A percentile compares a stretch with the other conserved stretches of the same genome.
Conservation (phyloP, 164 flowering plant species). For the Magnolia officinalis region DNA sequence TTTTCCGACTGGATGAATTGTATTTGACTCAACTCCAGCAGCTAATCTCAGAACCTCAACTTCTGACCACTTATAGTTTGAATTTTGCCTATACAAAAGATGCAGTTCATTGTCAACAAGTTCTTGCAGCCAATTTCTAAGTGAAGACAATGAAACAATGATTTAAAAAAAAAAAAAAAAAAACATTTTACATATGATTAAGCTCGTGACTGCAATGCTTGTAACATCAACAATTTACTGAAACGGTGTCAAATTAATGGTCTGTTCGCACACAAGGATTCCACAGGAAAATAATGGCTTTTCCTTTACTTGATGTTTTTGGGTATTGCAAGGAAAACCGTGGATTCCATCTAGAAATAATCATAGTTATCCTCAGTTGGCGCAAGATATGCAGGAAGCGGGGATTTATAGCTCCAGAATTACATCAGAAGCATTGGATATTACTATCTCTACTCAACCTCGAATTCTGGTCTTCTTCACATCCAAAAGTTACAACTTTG, state of each 20-base stretch:
- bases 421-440: background rate
- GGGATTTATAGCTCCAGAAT: background rate
- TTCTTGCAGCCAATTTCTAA: background rate
- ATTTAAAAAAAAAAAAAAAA: no score
- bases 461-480: slow-evolving; percentile 23
- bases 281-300: no score
- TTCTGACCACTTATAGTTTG: slow-evolving; percentile 44
- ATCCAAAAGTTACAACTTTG: slow-evolving; percentile 46
- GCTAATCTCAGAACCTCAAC: slow-evolving; percentile 75
- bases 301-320: no score
- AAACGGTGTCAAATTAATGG: no score
- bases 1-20: slow-evolving; percentile 94
- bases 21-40: slow-evolving; percentile 88
- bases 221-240: no score
- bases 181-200: no score
- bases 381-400: background rate
- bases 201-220: no score
- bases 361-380: no score
- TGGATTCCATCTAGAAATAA: no score
- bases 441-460: slow-evolving; percentile 32
- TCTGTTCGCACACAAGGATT: no score
- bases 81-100: slow-evolving; percentile 33
- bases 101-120: background rate
- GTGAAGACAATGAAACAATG: background rate
- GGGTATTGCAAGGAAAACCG: no score